Conservation (phyloP, 306 rosid genomes). For the Pterocarpus macrocarpus region DNA sequence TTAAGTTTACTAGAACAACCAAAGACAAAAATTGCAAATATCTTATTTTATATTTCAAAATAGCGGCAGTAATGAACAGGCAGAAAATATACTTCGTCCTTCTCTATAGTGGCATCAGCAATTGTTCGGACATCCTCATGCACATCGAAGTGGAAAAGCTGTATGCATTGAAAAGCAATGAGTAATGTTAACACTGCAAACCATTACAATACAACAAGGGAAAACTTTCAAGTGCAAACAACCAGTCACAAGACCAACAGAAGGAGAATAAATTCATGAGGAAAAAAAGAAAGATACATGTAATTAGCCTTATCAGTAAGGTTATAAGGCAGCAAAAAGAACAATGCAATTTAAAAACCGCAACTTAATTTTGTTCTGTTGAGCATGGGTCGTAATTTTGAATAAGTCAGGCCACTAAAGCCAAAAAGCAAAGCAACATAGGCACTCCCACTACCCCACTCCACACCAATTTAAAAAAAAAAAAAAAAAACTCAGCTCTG, state of each 20-base stretch:
- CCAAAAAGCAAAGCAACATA: neutral
- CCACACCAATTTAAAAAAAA: neutral
- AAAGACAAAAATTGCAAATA: constrained; percentile 20
- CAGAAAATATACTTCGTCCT: constrained; percentile 81
- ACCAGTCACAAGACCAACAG: neutral
- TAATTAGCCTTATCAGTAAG: neutral
- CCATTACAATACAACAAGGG: neutral
- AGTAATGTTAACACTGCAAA: constrained; percentile 38
- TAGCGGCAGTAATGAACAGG: constrained; percentile 1
- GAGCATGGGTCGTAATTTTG: neutral
- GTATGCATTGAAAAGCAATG: constrained; percentile 25
- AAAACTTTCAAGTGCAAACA: constrained; percentile 22
- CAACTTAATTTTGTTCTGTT: neutral
- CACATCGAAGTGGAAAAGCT: constrained; percentile 98
- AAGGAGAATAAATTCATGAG: neutral
- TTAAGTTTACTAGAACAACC: constrained; percentile 22
- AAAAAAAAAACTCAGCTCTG: neutral
- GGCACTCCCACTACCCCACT: neutral
- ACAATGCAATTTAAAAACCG: neutral
- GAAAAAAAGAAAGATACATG: neutral
- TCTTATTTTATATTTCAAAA: constrained; percentile 24
- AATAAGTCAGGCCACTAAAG: neutral
- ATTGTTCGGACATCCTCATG: constrained; percentile 93
- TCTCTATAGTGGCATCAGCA: constrained; percentile 97
- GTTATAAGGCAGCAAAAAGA: neutral